Base-by-base conservation (phyloP, 108 stramenopile species). In the Stephanodiscus triporus region DNA sequence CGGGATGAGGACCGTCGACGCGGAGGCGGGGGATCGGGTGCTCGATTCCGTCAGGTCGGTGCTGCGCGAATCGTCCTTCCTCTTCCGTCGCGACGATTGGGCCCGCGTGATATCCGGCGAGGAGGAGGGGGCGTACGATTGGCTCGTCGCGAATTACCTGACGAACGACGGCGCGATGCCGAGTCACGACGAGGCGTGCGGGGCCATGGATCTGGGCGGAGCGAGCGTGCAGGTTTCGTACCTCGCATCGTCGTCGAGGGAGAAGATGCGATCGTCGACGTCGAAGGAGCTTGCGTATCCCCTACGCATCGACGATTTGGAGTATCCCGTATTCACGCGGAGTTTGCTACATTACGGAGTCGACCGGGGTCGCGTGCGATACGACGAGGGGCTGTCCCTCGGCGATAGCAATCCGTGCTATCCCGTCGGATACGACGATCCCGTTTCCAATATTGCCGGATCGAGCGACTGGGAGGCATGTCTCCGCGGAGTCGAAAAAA, bases 161-260 rank as follows among this genome's bases (percentile, higher is more conserved):
- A 81, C 58, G 86, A 85, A 51, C 87, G 86, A 47, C 57, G 84
- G 54, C 86, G 90, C 10, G 59, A 69, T 69, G 89, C 92, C 43
- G 77, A 87, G 3, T 76, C 83, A 29, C 16, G 61, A n/a, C 53
- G 79, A 66, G 63, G 68, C 94, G 2, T 91, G 86, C 37, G 97
- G 96, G 2, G 91, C 96, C 2, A 59, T 98, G 47, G 97, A 98
- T 72, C 65, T 98, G 47, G 97, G 97, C 14, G 97, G 97, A 4
- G 95, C 95, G 5, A 85, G 83, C 27, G 89, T 95, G 0, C 97
- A 98, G 79, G 95, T 98, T 59, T 70, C 88, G 14, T 97, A 97
- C 68, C 27, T 51, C 40, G 38, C 92, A 84, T 74, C 84, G 43
- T 45, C 43, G 43, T 45, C 43, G 43, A 16, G 14, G 43, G 16